Evolutionary conservation across 176 grass and related monocot species (phyloP).

Genomic region (Themeda triandra): DNA sequence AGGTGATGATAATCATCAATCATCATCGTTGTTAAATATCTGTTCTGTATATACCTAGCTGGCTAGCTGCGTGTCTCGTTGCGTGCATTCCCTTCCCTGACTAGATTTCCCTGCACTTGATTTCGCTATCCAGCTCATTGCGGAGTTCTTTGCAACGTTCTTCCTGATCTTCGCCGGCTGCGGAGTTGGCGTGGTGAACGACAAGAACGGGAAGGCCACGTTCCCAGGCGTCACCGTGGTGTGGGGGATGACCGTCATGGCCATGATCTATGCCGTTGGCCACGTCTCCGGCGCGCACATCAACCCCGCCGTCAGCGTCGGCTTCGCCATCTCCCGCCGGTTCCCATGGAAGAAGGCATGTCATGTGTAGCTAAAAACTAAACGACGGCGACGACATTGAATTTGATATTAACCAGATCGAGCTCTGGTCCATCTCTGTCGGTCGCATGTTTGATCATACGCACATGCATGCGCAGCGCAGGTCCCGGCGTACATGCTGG

Average conservation of each 20-base stretch:
- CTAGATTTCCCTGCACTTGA: not conserved
- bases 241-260: conserved; percentile 81
- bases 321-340: conserved; percentile 56
- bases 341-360: conserved; percentile 78
- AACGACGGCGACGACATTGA: too few species aligned
- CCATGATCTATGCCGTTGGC: conserved; percentile 71
- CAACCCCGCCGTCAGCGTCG: conserved; percentile 80
- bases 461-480: not conserved
- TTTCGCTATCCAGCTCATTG: conserved; percentile 38
- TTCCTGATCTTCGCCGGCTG: conserved; percentile 84
- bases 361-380: not conserved
- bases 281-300: conserved; percentile 91
- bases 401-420: too few species aligned
- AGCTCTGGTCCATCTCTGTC: not conserved
- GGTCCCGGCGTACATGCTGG: conserved; percentile 50
- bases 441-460: not conserved
- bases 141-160: conserved; percentile 71
- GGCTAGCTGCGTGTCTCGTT: not conserved
- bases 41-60: not conserved
- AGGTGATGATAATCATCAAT: not conserved
- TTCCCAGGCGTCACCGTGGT: conserved; percentile 64
- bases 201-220: conserved; percentile 42
- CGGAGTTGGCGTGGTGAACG: conserved; percentile 47
- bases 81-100: not conserved
- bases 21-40: too few species aligned